Percentiles rank a stretch among this genome's conserved stretches.
Evolutionary conservation across 2,329 filamentous ascomycete genomes (phyloP).

Genomic region (Fusarium sp.): DNA sequence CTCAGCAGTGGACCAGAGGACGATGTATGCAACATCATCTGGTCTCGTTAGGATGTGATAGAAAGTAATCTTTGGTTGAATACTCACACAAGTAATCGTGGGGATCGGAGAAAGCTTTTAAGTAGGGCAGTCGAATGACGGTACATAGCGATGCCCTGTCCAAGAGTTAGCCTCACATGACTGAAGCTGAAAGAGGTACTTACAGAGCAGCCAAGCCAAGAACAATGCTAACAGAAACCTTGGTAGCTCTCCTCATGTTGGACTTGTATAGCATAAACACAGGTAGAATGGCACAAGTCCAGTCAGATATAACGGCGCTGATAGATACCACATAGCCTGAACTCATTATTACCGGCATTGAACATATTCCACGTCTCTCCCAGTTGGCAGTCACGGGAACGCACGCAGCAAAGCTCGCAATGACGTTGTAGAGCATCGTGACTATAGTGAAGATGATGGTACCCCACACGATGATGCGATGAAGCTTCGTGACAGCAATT

Average conservation of each 20-base stretch:
- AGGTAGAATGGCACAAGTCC: constrained; percentile 24
- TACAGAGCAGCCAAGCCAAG: constrained; percentile 31
- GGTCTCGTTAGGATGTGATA: background rate
- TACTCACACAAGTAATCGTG: constrained; percentile 12
- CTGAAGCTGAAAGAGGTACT: background rate
- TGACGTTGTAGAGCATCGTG: background rate
- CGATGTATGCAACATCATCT: constrained; percentile 24
- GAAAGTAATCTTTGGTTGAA: accelerated
- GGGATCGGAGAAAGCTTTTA: constrained; percentile 6
- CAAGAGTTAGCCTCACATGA: accelerated
- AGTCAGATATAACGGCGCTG: constrained; percentile 15
- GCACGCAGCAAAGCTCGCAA: background rate
- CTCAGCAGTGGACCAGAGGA: constrained; percentile 31
- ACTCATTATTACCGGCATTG: background rate
- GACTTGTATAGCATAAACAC: constrained; percentile 33
- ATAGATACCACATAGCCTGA: constrained; percentile 20
- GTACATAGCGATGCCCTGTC: constrained; percentile 28
- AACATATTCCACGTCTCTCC: background rate
- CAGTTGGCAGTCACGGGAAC: background rate
- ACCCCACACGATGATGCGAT: constrained; percentile 25
- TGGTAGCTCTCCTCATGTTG: constrained; percentile 23
- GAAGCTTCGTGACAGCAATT: constrained; percentile 20
- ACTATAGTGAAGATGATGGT: constrained; percentile 10
- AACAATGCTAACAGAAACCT: constrained; percentile 26
- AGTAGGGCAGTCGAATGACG: constrained; percentile 26